phyloP scores from a whole-genome alignment of 2,329 filamentous ascomycete species.

The Metarhizium humberi region DNA sequence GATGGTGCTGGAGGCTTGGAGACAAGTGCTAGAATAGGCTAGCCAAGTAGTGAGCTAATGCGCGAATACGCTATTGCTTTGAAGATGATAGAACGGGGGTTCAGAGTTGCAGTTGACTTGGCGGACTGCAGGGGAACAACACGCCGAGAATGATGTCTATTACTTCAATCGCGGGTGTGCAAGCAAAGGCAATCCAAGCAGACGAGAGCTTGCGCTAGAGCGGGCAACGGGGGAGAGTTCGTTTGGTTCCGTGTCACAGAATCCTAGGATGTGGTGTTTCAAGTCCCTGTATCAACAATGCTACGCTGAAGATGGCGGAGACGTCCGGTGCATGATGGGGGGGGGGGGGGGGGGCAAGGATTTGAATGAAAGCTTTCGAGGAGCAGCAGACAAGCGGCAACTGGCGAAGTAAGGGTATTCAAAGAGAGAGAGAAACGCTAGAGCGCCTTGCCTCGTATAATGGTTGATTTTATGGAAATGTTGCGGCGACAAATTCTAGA shows the following conservation, averaged over 20 bases:
- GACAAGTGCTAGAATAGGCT: neutral
- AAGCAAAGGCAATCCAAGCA: neutral
- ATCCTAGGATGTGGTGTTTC: conserved; percentile 9
- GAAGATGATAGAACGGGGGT: neutral
- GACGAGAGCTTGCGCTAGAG: neutral
- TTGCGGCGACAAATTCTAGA: neutral
- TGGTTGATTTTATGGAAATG: neutral
- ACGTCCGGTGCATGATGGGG: conserved; percentile 7
- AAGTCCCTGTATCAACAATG: conserved; percentile 10
- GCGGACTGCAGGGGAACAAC: neutral
- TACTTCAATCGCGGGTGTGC: neutral
- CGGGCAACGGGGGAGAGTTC: neutral
- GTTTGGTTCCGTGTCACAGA: conserved; percentile 2
- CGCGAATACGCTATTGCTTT: neutral
- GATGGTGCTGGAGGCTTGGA: neutral
- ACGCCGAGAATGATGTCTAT: neutral
- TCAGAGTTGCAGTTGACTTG: neutral
- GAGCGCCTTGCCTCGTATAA: neutral
- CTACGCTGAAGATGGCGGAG: conserved; percentile 7
- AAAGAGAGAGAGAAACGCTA: neutral
- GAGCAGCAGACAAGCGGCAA: neutral
- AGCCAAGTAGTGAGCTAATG: neutral
- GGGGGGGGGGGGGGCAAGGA: conserved; percentile 1
- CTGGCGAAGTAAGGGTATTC: neutral
- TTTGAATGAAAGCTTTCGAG: neutral